Percentiles rank a stretch among this genome's conserved stretches.
Conservation (phyloP, 768 basidiomycete genomes). For the Mycena alexandri region DNA sequence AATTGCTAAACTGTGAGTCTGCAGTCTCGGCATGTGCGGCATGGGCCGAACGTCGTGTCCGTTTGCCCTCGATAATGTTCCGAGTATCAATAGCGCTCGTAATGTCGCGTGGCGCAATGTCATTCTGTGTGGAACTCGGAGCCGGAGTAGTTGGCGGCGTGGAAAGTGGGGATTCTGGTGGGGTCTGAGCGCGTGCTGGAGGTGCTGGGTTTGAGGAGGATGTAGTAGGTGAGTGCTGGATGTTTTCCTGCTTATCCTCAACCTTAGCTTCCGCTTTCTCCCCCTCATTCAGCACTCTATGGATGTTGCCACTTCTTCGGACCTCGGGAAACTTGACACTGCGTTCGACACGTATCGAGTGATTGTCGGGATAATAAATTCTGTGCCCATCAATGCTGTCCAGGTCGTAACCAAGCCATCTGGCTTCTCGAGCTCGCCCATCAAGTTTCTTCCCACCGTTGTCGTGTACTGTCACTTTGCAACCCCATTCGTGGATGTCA, state of each 20-base stretch:
- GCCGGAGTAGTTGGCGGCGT: conserved; percentile 25
- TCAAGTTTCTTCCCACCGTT: neutral
- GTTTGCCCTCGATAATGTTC: conserved; percentile 26
- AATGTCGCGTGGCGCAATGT: conserved; percentile 25
- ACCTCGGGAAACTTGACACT: conserved; percentile 42
- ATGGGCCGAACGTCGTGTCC: conserved; percentile 21
- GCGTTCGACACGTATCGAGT: conserved; percentile 11
- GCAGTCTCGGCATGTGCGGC: neutral
- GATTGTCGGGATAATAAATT: too few species aligned
- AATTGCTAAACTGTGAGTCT: neutral
- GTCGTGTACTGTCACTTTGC: conserved; percentile 28
- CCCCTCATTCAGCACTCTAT: conserved; percentile 38
- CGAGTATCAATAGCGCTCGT: conserved; percentile 18
- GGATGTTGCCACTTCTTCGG: conserved; percentile 11
- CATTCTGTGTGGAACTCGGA: neutral
- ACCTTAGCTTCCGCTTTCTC: conserved; percentile 21
- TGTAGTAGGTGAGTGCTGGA: conserved; percentile 37
- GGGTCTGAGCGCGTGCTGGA: neutral
- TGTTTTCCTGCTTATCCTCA: conserved; percentile 28
- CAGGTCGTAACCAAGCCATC: too few species aligned
- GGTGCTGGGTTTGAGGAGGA: neutral
- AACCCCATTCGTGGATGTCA: conserved; percentile 49
- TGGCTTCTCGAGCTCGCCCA: too few species aligned
- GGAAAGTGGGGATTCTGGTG: conserved; percentile 15
- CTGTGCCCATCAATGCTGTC: too few species aligned